Base-by-base conservation (phyloP, 208 protist species). In the Angomonas deanei region DNA sequence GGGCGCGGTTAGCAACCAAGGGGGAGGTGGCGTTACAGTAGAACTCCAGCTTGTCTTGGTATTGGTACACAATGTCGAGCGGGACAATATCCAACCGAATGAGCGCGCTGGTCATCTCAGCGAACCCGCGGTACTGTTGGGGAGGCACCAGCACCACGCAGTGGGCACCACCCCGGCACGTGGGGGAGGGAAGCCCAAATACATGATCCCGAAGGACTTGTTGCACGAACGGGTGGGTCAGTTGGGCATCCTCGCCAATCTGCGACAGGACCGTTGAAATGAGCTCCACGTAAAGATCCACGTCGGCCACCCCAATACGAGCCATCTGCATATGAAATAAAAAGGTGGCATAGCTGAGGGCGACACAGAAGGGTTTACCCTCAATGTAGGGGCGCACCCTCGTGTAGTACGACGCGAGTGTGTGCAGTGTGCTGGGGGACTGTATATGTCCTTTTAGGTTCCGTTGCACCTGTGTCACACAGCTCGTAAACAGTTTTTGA, bases 281-380 rank as follows among this genome's bases (percentile, higher is more conserved):
- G 31, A 96, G 83, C 70, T 92, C 78, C 46, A 88, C 86, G 69
- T 96, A 96, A 46, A 92, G 33, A 47, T 93, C 84, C 26, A 92
- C 82, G 64, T 96, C 90, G 3, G 71, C 24, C 11, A 87, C 61
- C 64, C 78, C 85, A 42, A 96, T 86, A 56, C 84, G 86, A 39
- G 90, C 72, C 90, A 96, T 96, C 64, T 96, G 86, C 61, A 93
- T 83, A 63, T 96, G 90, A 57, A 92, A 96, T 17, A 96, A 76
- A 66, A 96, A 96, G 10, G 90, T 93, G 19, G 86, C 70, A 65
- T 86, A 92, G 75, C 86, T 93, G 34, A 96, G 80, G 23, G 73
- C 83, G 15, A 96, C 90, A 54, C 90, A 96, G 70, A 96, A 96
- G 13, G 90, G 86, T 10, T 76, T 70, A 21, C 70, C 83, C 38